Base-by-base conservation (phyloP, 306 rosid genomes). In the Quillaja saponaria region DNA sequence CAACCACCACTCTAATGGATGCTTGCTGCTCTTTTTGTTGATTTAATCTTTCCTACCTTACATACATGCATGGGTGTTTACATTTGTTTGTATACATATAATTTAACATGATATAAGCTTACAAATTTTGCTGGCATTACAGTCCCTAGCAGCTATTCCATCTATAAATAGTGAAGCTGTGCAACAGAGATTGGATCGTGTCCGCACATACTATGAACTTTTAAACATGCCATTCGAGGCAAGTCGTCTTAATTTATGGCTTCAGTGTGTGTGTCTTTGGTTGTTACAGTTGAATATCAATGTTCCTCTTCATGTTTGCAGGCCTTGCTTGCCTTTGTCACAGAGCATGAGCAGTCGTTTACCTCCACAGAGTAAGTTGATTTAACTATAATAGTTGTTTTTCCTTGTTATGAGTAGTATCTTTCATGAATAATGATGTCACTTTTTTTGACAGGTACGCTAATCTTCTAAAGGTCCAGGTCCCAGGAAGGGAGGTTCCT, bases 201-300 rank as follows among this genome's bases (percentile, higher is more conserved):
- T 94, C 58, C 94, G 99, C 63, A 94, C 96, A 49, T 94, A 94
- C 75, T 94, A 78, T 59, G 99, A 94, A 75, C 86, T 94, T 58
- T 61, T 94, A 75, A 94, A 94, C 87, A 94, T 94, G 99, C 99
- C 99, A 61, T 85, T 82, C 68, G 99, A 94, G 95, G 99, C 73
- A 82, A 89, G 87, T 80, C 48, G 33, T 53, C 66, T 51, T 47
- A 55, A 58, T 67, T 61, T 7, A 49, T 17, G 3, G 13, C 35
- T 41, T 49, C 20, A 11, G n/a, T n/a, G n/a, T n/a, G n/a, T n/a
- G n/a, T n/a, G n/a, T n/a, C n/a, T n/a, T n/a, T n/a, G n/a, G n/a
- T n/a, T n/a, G n/a, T n/a, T n/a, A n/a, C n/a, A n/a, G n/a, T n/a
- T n/a, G 40, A 35, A 74, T 41, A 52, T 73, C 55, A 12, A 59